phyloP scores from a whole-genome alignment of 2,329 filamentous ascomycete genomes.

The Cadophora gregata region DNA sequence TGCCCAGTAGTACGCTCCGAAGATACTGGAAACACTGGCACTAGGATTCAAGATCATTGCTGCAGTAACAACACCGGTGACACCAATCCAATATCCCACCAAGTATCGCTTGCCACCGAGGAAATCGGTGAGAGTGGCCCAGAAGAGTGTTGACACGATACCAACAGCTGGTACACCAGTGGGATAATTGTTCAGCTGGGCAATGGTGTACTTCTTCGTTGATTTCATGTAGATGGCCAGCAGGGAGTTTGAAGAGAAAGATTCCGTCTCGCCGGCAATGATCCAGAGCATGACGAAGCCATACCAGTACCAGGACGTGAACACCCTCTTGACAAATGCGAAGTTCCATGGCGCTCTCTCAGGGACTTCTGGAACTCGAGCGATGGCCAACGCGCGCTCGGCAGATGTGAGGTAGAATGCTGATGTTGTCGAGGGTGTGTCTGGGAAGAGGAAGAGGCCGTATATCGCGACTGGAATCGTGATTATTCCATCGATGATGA shows the following conservation, averaged over 20 bases:
- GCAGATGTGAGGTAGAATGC: conserved; percentile 50
- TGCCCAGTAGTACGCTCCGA: conserved; percentile 74
- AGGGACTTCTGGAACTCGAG: conserved; percentile 51
- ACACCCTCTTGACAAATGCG: conserved; percentile 59
- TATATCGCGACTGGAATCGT: conserved; percentile 62
- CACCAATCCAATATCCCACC: conserved; percentile 69
- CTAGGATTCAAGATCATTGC: conserved; percentile 59
- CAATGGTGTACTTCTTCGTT: conserved; percentile 51
- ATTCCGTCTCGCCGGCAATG: conserved; percentile 74
- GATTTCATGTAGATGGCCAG: conserved; percentile 57
- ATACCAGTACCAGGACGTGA: conserved; percentile 68
- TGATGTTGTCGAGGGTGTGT: conserved; percentile 50
- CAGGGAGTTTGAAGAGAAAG: conserved; percentile 69
- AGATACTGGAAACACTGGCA: conserved; percentile 56
- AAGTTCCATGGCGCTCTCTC: conserved; percentile 51
- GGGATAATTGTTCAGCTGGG: conserved; percentile 59
- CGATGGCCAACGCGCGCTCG: conserved; percentile 51
- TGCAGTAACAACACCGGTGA: conserved; percentile 67
- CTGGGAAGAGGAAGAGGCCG: conserved; percentile 55
- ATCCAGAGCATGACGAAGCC: conserved; percentile 72
- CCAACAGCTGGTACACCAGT: conserved; percentile 59
- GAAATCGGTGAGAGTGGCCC: conserved; percentile 71
- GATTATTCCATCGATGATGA: conserved; percentile 59
- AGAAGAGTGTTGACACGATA: conserved; percentile 64
- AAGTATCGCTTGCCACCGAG: conserved; percentile 67